Evolutionary conservation across 805 yeast species (phyloP).

Genomic region (Schizosaccharomyces octosporus): DNA sequence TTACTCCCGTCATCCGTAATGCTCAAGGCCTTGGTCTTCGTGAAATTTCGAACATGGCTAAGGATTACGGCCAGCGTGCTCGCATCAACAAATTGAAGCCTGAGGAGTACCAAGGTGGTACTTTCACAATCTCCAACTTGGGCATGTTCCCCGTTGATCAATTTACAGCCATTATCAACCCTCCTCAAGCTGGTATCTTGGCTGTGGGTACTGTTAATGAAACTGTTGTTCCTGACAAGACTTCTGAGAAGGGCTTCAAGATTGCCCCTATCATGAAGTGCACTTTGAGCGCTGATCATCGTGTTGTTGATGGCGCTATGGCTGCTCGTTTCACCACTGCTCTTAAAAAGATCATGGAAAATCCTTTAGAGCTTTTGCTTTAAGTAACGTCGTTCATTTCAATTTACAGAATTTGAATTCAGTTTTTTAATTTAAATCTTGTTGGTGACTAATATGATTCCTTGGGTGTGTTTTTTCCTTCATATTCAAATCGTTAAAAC

Average conservation of each 20-base stretch:
- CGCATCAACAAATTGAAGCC: slow-evolving; percentile 80
- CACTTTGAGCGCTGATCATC: slow-evolving; percentile 95
- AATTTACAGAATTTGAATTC: no score
- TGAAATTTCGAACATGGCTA: slow-evolving; percentile 55
- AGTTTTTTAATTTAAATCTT: no score
- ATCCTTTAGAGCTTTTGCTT: slow-evolving; percentile 69
- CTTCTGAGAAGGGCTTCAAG: slow-evolving; percentile 71
- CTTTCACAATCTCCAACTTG: slow-evolving; percentile 91
- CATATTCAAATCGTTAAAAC: no score
- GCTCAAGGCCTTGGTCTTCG: slow-evolving; percentile 75
- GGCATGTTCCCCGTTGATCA: slow-evolving; percentile 95
- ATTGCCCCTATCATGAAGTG: slow-evolving; percentile 77
- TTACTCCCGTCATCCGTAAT: slow-evolving; percentile 82
- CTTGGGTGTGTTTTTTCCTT: no score
- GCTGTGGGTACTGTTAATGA: slow-evolving; percentile 87
- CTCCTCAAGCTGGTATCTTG: slow-evolving; percentile 83
- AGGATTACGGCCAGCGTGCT: slow-evolving; percentile 90
- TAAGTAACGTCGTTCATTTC: no score
- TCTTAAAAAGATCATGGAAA: slow-evolving; percentile 72
- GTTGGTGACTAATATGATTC: no score
- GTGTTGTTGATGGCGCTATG: slow-evolving; percentile 89
- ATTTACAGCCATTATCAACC: slow-evolving; percentile 93
- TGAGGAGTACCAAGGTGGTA: slow-evolving; percentile 97
- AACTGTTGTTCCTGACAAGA: slow-evolving; percentile 78
- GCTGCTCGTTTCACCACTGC: slow-evolving; percentile 95